Conservation (phyloP, 208 protist species). For the Blechomonas ayalai region DNA sequence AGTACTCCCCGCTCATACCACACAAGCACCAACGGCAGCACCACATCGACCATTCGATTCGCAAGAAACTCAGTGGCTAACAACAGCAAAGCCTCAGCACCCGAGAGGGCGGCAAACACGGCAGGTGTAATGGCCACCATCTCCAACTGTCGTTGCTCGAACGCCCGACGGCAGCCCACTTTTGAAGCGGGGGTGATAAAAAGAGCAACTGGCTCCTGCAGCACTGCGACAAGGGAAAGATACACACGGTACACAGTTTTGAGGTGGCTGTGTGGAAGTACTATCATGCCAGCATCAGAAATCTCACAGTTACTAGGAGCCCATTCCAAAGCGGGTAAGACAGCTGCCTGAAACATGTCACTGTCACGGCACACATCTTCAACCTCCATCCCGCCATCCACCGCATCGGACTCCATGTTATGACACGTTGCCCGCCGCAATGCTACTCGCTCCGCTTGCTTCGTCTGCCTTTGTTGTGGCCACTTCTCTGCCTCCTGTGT, state of each 20-base stretch:
- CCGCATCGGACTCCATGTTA: neutral
- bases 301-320: too few species aligned
- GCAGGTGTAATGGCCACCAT: constrained; percentile 37
- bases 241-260: constrained; percentile 78
- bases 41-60: constrained; percentile 64
- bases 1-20: constrained; percentile 67
- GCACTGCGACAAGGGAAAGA: constrained; percentile 56
- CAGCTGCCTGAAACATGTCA: too few species aligned
- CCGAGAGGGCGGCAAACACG: constrained; percentile 41
- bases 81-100: constrained; percentile 41
- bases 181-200: constrained; percentile 16
- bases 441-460: constrained; percentile 1
- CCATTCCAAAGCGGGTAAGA: too few species aligned
- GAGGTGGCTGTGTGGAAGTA: constrained; percentile 66
- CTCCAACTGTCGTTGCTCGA: constrained; percentile 51
- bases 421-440: neutral
- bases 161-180: constrained; percentile 16
- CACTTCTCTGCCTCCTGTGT: constrained; percentile 35
- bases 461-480: constrained; percentile 12
- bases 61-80: constrained; percentile 60
- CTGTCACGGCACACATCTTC: too few species aligned
- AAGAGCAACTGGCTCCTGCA: constrained; percentile 62
- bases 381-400: neutral
- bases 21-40: constrained; percentile 55
- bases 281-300: too few species aligned